Base-by-base conservation (phyloP, 1,139 yeast genomes). In the Yamadazyma conglobata region DNA sequence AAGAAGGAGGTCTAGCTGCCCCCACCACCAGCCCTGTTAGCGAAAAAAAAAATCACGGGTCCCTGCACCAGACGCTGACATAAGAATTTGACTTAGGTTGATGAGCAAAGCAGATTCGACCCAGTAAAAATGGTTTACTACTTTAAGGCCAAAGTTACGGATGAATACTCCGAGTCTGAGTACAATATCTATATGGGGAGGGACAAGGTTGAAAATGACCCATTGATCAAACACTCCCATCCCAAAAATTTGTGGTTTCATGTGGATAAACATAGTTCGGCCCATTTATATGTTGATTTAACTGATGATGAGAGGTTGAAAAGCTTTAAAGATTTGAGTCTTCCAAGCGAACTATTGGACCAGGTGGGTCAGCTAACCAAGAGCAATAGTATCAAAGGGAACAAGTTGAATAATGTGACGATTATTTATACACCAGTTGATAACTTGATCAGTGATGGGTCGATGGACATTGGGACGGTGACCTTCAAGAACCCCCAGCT, bases 401-500 rank as follows among this genome's bases (percentile, higher is more conserved):
- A 79, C 56, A 86, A 86, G 50, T 56, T 73, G 44, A 77, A 79
- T 48, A 80, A 81, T 46, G 65, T 84, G 35, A 77, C 83, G 1
- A 72, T 86, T 10, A 73, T 86, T 31, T 79, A 79, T 46, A 85
- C 95, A 0, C 88, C 93, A 0, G 86, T 87, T 69, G 70, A 71
- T 25, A 86, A 86, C 50, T 61, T 86, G 34, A 70, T 73, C 30
- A 81, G 84, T 40, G 79, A 77, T 34, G 83, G 82, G 4, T 73
- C 75, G 23, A 85, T 84, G 94, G 88, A 77, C 30, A 74, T 73
- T n/a, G 95, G 95, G 4, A 87, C 88, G 27, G 95, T 85, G 4
- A 75, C 86, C 1, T 86, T 84, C 54, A 64, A 71, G 27, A 77
- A 79, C 33, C 68, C 68, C 4, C 67, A 69, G 38, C 57, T 58